Evolutionary conservation across 495 filamentous ascomycete genomes (phyloP), one percentile per base, ranked within the genome.

Genomic region (Trichocladium antarcticum): DNA sequence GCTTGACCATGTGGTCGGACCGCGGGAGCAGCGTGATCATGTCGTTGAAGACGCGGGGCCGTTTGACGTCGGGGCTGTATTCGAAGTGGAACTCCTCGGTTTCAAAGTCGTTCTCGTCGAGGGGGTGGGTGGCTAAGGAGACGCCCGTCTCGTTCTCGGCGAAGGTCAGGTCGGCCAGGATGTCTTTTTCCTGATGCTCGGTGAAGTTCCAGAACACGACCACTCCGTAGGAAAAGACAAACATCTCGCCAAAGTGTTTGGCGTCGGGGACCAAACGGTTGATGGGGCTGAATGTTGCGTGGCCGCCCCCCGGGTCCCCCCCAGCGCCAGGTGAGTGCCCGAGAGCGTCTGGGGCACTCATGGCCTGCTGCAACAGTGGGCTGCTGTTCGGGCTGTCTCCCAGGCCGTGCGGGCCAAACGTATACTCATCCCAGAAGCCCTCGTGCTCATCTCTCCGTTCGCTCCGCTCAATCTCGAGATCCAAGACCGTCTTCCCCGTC

Each of bases 121-220:
- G 73, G 5, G 87, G 81, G 37, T 83, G 74, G 2, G 78, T 84
- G 17, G 81, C 79, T 9, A 93, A 66, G 4, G 80, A 70, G 8
- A 81, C 60, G 7, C 79, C 75, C 3, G 59, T 55, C 46, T 78
- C 66, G 36, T 69, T 74, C 53, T 84, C 81, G 3, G 87, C 84
- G 68, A 99, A 99, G 8, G 89, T 93, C 40, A 99, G 69, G 64
- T 99, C 92, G 15, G 92, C 93, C 22, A 99, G 76, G 37, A 97
- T 83, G 61, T 96, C 90, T 64, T 95, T 97, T 61, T 99, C 92
- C 64, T 97, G 92, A 40, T 78, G 76, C 61, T 95, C 88, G 14
- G 89, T 88, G 58, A 97, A 92, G 62, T 97, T 97, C 92, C 92
- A 99, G 62, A 97, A 96, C 14, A 99, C 92, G 0, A 89, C 90